Evolutionary conservation across 1,139 yeast species (phyloP).

Genomic region (Lodderomyces theae): DNA sequence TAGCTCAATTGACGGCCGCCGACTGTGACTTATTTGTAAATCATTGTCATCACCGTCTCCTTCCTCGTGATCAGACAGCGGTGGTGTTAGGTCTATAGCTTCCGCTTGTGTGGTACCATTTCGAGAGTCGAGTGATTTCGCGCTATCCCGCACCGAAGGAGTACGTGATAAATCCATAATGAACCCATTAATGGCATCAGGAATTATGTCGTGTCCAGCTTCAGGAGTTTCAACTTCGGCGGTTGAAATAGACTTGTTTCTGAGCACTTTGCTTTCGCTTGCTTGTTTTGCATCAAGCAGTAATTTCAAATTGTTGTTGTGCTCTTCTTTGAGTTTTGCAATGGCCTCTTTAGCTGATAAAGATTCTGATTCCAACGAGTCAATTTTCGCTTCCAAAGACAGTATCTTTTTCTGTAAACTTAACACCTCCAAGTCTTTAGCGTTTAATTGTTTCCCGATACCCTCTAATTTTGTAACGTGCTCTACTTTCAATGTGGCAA

Average conservation of each 20-base stretch:
- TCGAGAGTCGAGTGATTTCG: conserved; percentile 9
- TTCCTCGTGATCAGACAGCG: conserved; percentile 20
- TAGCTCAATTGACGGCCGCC: conserved; percentile 3
- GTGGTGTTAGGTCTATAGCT: conserved; percentile 20
- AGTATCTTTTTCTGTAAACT: background rate
- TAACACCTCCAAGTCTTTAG: background rate
- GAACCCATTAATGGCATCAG: conserved; percentile 14
- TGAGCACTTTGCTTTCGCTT: background rate
- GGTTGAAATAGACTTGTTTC: conserved; percentile 2
- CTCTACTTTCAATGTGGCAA: conserved; percentile 1
- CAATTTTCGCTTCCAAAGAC: background rate
- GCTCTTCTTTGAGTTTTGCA: conserved; percentile 1
- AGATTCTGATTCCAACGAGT: background rate
- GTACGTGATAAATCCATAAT: conserved; percentile 14
- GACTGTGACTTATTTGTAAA: background rate
- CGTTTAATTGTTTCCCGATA: background rate
- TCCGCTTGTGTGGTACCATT: conserved; percentile 7
- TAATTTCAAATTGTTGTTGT: background rate
- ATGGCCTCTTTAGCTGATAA: background rate
- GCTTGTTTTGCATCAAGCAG: background rate
- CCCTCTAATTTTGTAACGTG: background rate
- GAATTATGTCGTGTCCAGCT: conserved; percentile 7
- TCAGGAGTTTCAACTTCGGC: background rate
- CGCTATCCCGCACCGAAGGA: conserved; percentile 13
- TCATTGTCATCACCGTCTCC: conserved; percentile 7